Base-by-base conservation (phyloP, 805 yeast genomes). In the Yarrowia porcina region DNA sequence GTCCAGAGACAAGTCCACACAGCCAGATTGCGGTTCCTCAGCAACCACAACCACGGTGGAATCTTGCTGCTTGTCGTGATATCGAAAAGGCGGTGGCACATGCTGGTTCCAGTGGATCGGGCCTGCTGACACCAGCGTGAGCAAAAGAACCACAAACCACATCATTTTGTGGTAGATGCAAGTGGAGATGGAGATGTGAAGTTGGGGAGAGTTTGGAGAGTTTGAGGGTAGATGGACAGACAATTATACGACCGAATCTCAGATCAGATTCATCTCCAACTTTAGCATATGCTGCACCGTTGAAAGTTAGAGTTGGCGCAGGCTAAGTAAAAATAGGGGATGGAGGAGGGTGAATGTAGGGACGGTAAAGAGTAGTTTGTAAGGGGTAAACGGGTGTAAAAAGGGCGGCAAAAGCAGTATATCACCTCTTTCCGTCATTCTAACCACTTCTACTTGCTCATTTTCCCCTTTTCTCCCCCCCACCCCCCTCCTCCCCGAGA, bases 221-320 rank as follows among this genome's bases (percentile, higher is more conserved):
- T 5, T 33, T 7, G 15, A 36, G 23, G 18, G 36, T 10, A 36
- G 17, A 18, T 21, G 9, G 5, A 11, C 23, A 45, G 52, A 27
- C 50, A 44, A 45, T 28, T 28, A 45, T 45, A 45, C 52, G 52
- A 45, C 23, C 32, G 8, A n/a, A 30, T 45, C 52, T 45, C 52
- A 30, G 52, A 45, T 45, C 52, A 45, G 52, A 45, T 45, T 28
- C 52, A 45, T 45, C 52, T 45, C 52, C 52, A 45, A 45, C 52
- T 45, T 45, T 30, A 45, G 52, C 52, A 45, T 28, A 27, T 18
- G 52, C 52, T 45, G 36, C 52, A 45, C 52, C 52, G 52, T 45
- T 45, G 36, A 45, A 45, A 45, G 52, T 45, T 45, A 45, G 52
- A 45, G 52, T 45, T 45, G 20, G 52, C 52, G 18, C 17, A n/a